phyloP scores from a whole-genome alignment of 192 early-diverging fungal species.

The Coemansia sp. region DNA sequence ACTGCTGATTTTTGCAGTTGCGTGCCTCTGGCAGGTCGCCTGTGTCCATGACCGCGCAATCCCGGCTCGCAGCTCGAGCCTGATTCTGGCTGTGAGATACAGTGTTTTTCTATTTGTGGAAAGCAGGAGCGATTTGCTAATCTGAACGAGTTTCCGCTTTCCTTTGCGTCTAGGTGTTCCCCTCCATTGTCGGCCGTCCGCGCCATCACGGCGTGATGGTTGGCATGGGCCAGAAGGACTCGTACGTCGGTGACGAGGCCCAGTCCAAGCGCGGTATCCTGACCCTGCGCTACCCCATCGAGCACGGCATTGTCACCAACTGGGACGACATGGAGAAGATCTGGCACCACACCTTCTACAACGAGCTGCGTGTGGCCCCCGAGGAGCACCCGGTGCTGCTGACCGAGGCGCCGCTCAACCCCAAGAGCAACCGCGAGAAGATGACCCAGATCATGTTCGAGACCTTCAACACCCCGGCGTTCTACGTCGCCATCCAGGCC shows the following conservation, averaged over 20 bases:
- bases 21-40: too few relatives aligned
- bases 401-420: constrained; percentile 96
- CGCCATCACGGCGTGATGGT: constrained; percentile 87
- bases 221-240: constrained; percentile 89
- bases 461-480: constrained; percentile 94
- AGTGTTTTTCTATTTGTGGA: too few relatives aligned
- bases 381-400: constrained; percentile 98
- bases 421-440: constrained; percentile 98
- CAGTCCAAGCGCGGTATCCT: constrained; percentile 87
- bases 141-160: constrained; percentile 2
- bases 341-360: constrained; percentile 98
- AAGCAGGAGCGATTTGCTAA: too few relatives aligned
- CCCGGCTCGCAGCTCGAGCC: too few relatives aligned
- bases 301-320: constrained; percentile 91
- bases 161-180: constrained; percentile 57
- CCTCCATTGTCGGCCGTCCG: constrained; percentile 81
- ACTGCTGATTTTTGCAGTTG: too few relatives aligned
- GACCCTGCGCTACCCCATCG: constrained; percentile 83
- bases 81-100: too few relatives aligned
- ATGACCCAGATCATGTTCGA: constrained; percentile 99
- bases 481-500: constrained; percentile 97
- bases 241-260: constrained; percentile 88
- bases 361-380: constrained; percentile 95
- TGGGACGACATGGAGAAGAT: constrained; percentile 95
- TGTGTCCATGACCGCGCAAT: too few relatives aligned